Percentiles rank a stretch among this genome's conserved stretches.
These are phyloP conservation scores for Coemansia sp. DNA, from an alignment of 192 early-diverging fungal genomes.

Conservation along the genomic window DNA sequence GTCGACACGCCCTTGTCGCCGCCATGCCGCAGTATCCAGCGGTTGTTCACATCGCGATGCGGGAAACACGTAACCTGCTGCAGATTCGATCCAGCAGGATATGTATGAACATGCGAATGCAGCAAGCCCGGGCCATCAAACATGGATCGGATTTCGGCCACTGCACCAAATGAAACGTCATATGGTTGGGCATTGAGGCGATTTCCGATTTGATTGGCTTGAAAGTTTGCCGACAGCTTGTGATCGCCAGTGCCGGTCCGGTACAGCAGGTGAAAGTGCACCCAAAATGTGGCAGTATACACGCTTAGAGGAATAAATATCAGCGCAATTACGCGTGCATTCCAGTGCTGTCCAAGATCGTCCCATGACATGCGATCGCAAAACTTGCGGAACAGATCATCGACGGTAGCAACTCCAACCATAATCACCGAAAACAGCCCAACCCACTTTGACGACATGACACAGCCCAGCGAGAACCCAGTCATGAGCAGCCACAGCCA, in stretches of 20 bases:
- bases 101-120: constrained; percentile 59
- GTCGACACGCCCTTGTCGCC: constrained; percentile 15
- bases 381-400: constrained; percentile 81
- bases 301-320: constrained; percentile 74
- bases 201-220: constrained; percentile 75
- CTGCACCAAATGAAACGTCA: constrained; percentile 20
- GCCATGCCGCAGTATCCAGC: constrained; percentile 55
- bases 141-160: constrained; percentile 18
- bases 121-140: constrained; percentile 29
- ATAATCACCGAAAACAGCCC: constrained; percentile 86
- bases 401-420: constrained; percentile 85
- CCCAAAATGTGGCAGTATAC: constrained; percentile 83
- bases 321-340: constrained; percentile 74
- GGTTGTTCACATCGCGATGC: constrained; percentile 71
- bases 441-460: constrained; percentile 87
- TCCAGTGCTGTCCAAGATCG: constrained; percentile 65
- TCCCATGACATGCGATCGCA: constrained; percentile 57
- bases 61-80: constrained; percentile 85
- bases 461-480: constrained; percentile 61
- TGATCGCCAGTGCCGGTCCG: constrained; percentile 85
- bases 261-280: constrained; percentile 85
- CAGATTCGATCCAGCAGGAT: constrained; percentile 62
- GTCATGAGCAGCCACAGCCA: constrained; percentile 64
- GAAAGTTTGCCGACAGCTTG: constrained; percentile 86
- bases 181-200: constrained; percentile 51